These are phyloP conservation scores for Kodamaea hsintzibuensis DNA, from an alignment of 805 yeast genomes.

Conservation along the genomic window DNA sequence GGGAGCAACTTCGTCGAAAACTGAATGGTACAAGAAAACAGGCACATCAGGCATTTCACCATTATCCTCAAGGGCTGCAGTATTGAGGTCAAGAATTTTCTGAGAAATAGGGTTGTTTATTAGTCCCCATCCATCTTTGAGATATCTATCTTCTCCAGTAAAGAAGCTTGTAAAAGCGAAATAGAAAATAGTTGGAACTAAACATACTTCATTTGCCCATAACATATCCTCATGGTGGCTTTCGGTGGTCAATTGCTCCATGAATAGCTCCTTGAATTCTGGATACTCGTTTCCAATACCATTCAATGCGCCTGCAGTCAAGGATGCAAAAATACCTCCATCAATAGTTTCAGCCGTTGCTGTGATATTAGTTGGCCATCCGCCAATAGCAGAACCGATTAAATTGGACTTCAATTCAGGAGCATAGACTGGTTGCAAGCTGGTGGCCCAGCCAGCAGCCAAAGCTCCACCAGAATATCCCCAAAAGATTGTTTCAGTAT, in stretches of 20 bases:
- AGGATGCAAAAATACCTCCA: conserved; percentile 28
- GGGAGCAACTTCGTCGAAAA: conserved; percentile 13
- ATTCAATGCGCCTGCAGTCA: conserved; percentile 26
- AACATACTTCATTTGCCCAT: conserved; percentile 4
- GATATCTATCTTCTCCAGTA: conserved; percentile 12
- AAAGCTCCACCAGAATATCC: conserved; percentile 40
- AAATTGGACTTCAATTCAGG: conserved; percentile 23
- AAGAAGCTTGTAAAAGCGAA: conserved; percentile 5
- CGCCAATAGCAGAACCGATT: conserved; percentile 37
- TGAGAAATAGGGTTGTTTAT: neutral
- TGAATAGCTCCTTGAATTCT: conserved; percentile 9
- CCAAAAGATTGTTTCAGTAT: conserved; percentile 24
- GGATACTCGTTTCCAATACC: conserved; percentile 35
- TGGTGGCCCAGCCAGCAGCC: conserved; percentile 40
- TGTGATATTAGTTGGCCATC: conserved; percentile 34
- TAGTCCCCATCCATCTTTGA: conserved; percentile 14
- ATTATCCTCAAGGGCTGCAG: neutral
- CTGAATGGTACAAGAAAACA: conserved; percentile 14
- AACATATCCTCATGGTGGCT: neutral
- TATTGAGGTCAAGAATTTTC: neutral
- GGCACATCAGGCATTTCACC: conserved; percentile 8
- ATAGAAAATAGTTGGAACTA: conserved; percentile 1
- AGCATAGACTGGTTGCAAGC: conserved; percentile 34
- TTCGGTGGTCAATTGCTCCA: neutral
- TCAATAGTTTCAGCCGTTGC: conserved; percentile 23